A percentile compares a stretch with the other conserved stretches of the same genome.
Evolutionary conservation across 2,329 filamentous ascomycete genomes (phyloP).

Genomic region (Colletotrichum incanum): DNA sequence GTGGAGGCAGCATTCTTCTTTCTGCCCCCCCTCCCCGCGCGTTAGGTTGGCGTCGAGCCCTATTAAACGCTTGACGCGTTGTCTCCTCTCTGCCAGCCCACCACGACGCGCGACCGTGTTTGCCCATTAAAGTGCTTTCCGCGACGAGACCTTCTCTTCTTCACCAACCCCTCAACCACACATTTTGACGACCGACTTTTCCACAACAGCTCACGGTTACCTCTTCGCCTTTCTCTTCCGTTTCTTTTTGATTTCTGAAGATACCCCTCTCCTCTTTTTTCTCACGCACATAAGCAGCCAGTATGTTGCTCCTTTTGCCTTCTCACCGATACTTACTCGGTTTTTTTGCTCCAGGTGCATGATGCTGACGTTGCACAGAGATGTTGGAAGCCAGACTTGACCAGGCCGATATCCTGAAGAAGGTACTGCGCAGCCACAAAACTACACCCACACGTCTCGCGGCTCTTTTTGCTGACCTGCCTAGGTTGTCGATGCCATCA

Average conservation of each 20-base stretch:
- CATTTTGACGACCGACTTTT: constrained; percentile 16
- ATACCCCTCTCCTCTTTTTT: constrained; percentile 36
- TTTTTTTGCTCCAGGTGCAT: not conserved
- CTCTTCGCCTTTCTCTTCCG: constrained; percentile 14
- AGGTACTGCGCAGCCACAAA: constrained; percentile 70
- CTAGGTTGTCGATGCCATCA: constrained; percentile 98
- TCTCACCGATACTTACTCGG: not conserved
- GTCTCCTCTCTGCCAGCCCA: constrained; percentile 44
- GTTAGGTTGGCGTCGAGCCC: constrained; percentile 51
- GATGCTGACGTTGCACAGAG: constrained; percentile 59
- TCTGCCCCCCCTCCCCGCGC: constrained; percentile 42
- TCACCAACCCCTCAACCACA: constrained; percentile 32
- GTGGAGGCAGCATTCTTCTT: not conserved
- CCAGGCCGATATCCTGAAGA: constrained; percentile 95
- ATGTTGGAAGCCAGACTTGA: constrained; percentile 98
- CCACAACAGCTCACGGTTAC: constrained; percentile 17
- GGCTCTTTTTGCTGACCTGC: constrained; percentile 31
- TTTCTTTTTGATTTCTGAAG: constrained; percentile 26
- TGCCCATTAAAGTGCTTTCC: constrained; percentile 53
- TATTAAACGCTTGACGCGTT: constrained; percentile 51
- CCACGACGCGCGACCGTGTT: constrained; percentile 47
- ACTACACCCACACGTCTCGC: constrained; percentile 6
- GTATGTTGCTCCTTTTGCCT: constrained; percentile 14
- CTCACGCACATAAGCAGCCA: constrained; percentile 28
- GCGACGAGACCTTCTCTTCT: constrained; percentile 42